Evolutionary conservation across 768 basidiomycete genomes (phyloP), one percentile per base, ranked within the genome.

Genomic region (Pleurotus giganteus): DNA sequence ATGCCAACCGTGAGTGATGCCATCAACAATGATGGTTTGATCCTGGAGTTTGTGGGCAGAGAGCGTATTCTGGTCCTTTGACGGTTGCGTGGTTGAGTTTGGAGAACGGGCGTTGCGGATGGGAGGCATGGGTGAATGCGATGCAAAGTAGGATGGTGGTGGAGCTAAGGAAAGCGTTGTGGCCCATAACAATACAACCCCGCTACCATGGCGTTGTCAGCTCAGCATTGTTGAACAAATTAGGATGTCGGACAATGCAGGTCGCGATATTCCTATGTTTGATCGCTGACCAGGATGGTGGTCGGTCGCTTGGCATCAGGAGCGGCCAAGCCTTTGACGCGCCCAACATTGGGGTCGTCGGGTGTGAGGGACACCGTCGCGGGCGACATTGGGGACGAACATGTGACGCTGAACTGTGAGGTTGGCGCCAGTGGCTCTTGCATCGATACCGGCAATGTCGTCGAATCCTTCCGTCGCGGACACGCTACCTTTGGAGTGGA

Each of bases 401-500:
- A 41, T 41, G 39, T 41, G 39, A 41, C 47, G 19, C 29, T 36
- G 17, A 31, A 15, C n/a, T 21, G n/a, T n/a, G n/a, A n/a, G n/a
- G n/a, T 36, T 23, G 17, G 12, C 26, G 27, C 26, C 12, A 34
- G 19, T 31, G 24, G 37, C 23, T 32, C 43, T 42, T 39, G 23
- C 23, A 52, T 17, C n/a, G 39, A 51, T 11, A 26, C 49, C 21
- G 73, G 73, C 67, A 50, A 61, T 27, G 58, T 59, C 29, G 61
- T 24, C 27, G 15, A 47, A 17, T 7, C 27, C 26, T 15, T 42
- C 42, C 13, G 32, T 75, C 24, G 58, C 63, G 1, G 67, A 74
- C 26, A 79, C 78, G 5, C 58, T 58, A 4, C 74, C 78, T 5
- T 57, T 63, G 23, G 73, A 90, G 67, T 98, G 95, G 94, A 71